Conservation (phyloP, 192 early-diverging fungal species). For the Coemansia sp. region DNA sequence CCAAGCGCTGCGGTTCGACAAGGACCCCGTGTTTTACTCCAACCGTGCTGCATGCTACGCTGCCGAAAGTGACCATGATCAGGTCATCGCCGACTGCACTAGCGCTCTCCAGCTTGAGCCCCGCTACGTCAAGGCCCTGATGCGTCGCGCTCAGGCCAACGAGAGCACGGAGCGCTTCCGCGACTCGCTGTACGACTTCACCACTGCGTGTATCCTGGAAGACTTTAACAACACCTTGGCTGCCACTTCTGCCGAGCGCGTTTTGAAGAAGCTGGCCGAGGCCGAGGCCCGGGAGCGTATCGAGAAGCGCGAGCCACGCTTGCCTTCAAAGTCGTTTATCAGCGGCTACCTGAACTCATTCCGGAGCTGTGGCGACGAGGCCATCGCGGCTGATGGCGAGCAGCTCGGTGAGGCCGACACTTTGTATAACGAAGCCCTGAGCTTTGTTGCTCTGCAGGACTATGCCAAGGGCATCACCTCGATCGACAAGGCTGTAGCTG, state of each 20-base stretch:
- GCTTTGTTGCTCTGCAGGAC: slow-evolving; percentile 54
- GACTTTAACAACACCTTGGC: slow-evolving; percentile 88
- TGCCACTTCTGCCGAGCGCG: slow-evolving; percentile 80
- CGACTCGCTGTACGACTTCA: slow-evolving; percentile 79
- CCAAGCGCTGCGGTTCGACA: slow-evolving; percentile 80
- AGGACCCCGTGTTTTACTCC: slow-evolving; percentile 87
- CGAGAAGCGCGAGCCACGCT: slow-evolving; percentile 60
- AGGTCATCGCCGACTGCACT: slow-evolving; percentile 86
- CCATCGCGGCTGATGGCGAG: slow-evolving; percentile 24
- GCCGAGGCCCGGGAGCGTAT: slow-evolving; percentile 73
- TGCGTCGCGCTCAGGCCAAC: slow-evolving; percentile 71
- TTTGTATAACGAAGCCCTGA: slow-evolving; percentile 61
- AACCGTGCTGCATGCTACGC: slow-evolving; percentile 96
- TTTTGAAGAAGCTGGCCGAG: slow-evolving; percentile 83
- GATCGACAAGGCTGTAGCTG: slow-evolving; percentile 68
- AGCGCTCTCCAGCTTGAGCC: slow-evolving; percentile 81
- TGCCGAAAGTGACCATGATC: slow-evolving; percentile 69
- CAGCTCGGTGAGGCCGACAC: slow-evolving; percentile 42
- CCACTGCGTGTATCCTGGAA: slow-evolving; percentile 91
- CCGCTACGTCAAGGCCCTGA: slow-evolving; percentile 87
- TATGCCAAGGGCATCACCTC: slow-evolving; percentile 66
- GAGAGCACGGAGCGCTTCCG: slow-evolving; percentile 57
- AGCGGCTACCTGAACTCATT: slow-evolving; percentile 95
- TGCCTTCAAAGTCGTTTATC: slow-evolving; percentile 94
- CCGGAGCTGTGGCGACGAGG: slow-evolving; percentile 52